Evolutionary conservation across 139 green algal species (phyloP).

Genomic region (Mesotaenium endlicherianum): DNA sequence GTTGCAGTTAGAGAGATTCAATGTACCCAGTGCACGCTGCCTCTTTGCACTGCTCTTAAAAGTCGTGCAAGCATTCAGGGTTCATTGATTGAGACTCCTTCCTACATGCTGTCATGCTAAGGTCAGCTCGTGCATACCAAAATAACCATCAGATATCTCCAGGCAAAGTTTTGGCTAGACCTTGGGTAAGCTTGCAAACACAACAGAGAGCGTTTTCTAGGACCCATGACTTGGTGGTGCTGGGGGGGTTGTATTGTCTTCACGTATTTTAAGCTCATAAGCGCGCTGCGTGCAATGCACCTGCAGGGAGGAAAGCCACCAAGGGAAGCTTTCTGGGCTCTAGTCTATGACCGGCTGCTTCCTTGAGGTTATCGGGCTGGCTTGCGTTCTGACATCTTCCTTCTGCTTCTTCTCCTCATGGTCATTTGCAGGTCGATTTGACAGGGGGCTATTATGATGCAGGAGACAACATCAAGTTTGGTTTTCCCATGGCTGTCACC

Average conservation of each 20-base stretch:
- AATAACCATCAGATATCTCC: no score
- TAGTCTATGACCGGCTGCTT: neutral
- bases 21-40: neutral
- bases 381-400: neutral
- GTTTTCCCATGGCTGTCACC: conserved; percentile 71
- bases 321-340: neutral
- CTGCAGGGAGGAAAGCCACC: no score
- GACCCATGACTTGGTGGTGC: no score
- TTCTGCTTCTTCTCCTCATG: neutral
- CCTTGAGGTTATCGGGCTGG: neutral
- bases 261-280: no score
- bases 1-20: neutral
- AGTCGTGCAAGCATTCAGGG: neutral
- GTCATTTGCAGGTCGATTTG: conserved; percentile 18
- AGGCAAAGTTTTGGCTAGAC: no score
- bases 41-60: neutral
- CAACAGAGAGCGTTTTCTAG: no score
- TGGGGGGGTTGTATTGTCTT: no score
- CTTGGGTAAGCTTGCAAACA: no score
- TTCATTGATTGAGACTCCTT: neutral
- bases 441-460: conserved; percentile 60
- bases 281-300: no score
- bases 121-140: no score
- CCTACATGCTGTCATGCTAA: no score
- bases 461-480: conserved; percentile 75